phyloP scores from a whole-genome alignment of 2,329 filamentous ascomycete genomes.

The Venturiaceae sp. region DNA sequence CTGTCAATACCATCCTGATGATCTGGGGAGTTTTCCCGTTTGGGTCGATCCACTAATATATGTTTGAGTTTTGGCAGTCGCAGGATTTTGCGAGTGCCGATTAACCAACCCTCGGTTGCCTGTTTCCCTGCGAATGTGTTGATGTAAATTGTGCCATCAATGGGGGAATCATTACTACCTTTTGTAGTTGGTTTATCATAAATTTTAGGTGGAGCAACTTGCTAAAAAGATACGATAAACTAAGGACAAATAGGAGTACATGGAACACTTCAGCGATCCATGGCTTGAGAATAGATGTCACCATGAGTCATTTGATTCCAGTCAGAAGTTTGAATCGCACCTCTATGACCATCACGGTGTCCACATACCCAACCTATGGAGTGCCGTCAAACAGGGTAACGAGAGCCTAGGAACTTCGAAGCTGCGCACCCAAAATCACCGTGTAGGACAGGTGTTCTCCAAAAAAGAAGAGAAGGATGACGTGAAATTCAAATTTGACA shows the following conservation, averaged over 20 bases:
- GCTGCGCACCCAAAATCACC: not conserved
- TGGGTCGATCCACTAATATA: conserved; percentile 5
- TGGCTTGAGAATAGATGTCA: not conserved
- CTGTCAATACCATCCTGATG: not conserved
- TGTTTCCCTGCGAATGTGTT: not conserved
- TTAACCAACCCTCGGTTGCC: conserved; percentile 1
- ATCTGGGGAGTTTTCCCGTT: not conserved
- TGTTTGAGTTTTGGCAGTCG: conserved; percentile 1
- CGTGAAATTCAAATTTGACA: not conserved
- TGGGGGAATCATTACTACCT: not conserved
- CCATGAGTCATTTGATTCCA: not conserved
- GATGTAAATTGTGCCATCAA: not conserved
- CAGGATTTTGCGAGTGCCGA: conserved; percentile 6
- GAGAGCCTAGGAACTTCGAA: not conserved
- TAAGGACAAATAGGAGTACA: too few species aligned
- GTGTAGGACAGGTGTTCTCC: not conserved
- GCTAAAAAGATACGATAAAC: too few species aligned
- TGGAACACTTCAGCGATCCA: not conserved
- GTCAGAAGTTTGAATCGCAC: conserved; percentile 1
- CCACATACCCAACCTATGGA: not conserved
- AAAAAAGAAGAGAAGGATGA: conserved; percentile 1
- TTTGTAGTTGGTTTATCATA: too few species aligned
- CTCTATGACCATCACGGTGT: conserved; percentile 4
- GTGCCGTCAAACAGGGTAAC: not conserved
- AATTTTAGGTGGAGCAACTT: too few species aligned